Base-by-base conservation (phyloP, 371 early-diverging fungal genomes). In the Rhizopus microsporus region DNA sequence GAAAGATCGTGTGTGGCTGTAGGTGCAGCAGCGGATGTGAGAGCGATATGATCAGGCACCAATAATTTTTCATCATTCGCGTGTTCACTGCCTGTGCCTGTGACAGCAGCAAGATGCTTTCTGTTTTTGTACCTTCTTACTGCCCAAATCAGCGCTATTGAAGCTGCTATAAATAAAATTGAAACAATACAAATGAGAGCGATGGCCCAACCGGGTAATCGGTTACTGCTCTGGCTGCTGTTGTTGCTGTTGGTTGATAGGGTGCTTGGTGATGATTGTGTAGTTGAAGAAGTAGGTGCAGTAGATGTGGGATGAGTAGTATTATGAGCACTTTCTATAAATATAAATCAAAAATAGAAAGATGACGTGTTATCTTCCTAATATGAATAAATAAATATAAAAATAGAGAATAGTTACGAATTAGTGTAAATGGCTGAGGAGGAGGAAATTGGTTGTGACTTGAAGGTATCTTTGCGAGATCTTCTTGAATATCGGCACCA, bases 171-270 rank as follows among this genome's bases (percentile, higher is more conserved):
- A 30, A 72, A 59, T 3, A 69, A 35, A 30, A 71, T 45, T 37
- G 65, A 57, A 2, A 67, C 71, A 33, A 71, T 65, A 17, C 62
- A 65, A 52, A 78, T 78, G 31, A 78, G 72, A 40, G 66, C 75
- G 53, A 78, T 75, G 35, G 74, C 68, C 79, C 79, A 78, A 13
- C 63, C 52, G 63, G 61, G 39, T 16, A 63, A 15, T 32, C 45
- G 29, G 39, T 57, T 53, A 16, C 23, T 40, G 33, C 29, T 44
- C 5, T 49, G 17, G 16, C 39, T 51, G 23, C 37, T 35, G 16
- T 23, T 12, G 57, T 13, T 35, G 35, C 12, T 7, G 54, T 17
- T n/a, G 32, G 35, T 17, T 34, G 55, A 12, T 15, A 43, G 3
- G 3, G 47, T 1, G 29, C 33, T 10, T 17, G 40, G 23, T 9